Evolutionary conservation across 495 filamentous ascomycete species (phyloP).

Genomic region (Penicillium salamii): DNA sequence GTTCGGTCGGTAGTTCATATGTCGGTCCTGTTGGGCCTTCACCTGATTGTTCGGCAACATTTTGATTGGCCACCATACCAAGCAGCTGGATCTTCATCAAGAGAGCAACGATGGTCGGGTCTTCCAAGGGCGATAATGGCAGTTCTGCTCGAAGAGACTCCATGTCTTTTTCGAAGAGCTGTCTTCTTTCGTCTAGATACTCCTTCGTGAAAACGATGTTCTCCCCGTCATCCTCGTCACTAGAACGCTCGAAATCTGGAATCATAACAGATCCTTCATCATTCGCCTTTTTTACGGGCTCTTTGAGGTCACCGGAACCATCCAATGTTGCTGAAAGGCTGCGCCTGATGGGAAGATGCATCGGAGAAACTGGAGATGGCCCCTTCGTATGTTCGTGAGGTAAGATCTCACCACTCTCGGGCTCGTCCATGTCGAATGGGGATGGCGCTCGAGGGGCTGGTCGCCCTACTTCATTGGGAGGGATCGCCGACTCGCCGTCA

Average conservation of each 20-base stretch:
- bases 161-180: slow-evolving; percentile 47
- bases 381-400: background rate
- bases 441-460: slow-evolving; percentile 11
- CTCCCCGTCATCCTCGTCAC: slow-evolving; percentile 48
- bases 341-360: slow-evolving; percentile 15
- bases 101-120: slow-evolving; percentile 42
- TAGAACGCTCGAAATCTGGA: slow-evolving; percentile 33
- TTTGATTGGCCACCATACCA: slow-evolving; percentile 35
- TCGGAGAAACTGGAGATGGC: slow-evolving; percentile 8
- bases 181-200: slow-evolving; percentile 48
- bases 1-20: background rate
- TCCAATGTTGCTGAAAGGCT: slow-evolving; percentile 5
- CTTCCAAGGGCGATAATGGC: slow-evolving; percentile 42
- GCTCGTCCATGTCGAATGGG: slow-evolving; percentile 3
- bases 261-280: slow-evolving; percentile 18
- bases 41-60: background rate
- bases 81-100: slow-evolving; percentile 47
- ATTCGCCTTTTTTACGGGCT: slow-evolving; percentile 6
- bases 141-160: slow-evolving; percentile 42
- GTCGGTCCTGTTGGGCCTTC: background rate
- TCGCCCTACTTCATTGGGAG: slow-evolving; percentile 18
- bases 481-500: slow-evolving; percentile 32
- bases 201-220: slow-evolving; percentile 47
- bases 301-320: background rate
- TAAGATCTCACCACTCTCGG: slow-evolving; percentile 1